A percentile compares a stretch with the other conserved stretches of the same genome.
phyloP scores from a whole-genome alignment of 345 rosid species.

The Corymbia maculata region DNA sequence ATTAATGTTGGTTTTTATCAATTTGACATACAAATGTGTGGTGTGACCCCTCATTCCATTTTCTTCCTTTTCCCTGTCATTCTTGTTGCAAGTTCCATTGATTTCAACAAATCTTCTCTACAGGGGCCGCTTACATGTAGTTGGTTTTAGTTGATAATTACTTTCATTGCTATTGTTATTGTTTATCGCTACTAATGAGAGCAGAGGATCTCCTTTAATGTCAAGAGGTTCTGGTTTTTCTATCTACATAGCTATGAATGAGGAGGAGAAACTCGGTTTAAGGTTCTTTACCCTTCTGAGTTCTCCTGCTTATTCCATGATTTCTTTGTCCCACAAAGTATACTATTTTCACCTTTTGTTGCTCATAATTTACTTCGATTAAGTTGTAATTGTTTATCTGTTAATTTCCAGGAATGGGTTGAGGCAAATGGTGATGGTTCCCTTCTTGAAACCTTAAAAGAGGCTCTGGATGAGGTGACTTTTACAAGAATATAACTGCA shows the following conservation, averaged over 20 bases:
- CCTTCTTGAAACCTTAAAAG: constrained; percentile 60
- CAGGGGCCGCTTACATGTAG: not conserved
- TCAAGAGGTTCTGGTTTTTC: not conserved
- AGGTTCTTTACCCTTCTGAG: not conserved
- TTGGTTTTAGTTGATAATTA: not conserved
- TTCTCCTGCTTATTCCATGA: not conserved
- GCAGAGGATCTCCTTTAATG: not conserved
- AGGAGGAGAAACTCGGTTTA: not conserved
- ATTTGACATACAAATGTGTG: not conserved
- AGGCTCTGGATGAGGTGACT: constrained; percentile 92
- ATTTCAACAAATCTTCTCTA: not conserved
- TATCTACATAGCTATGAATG: not conserved
- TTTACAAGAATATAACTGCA: not conserved
- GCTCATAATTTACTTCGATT: not conserved
- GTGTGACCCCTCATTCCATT: not conserved
- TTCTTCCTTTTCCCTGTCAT: not conserved
- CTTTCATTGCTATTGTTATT: not conserved
- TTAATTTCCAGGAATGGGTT: constrained; percentile 54
- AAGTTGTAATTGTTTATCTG: not conserved
- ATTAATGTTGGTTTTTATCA: not conserved
- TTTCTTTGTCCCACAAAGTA: not conserved
- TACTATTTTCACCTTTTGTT: not conserved
- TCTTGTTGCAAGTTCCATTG: not conserved
- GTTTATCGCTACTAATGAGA: not conserved
- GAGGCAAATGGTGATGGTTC: constrained; percentile 63